These are phyloP conservation scores for Alternaria sp. DNA, from an alignment of 2,329 filamentous ascomycete species.

Conservation along the genomic window DNA sequence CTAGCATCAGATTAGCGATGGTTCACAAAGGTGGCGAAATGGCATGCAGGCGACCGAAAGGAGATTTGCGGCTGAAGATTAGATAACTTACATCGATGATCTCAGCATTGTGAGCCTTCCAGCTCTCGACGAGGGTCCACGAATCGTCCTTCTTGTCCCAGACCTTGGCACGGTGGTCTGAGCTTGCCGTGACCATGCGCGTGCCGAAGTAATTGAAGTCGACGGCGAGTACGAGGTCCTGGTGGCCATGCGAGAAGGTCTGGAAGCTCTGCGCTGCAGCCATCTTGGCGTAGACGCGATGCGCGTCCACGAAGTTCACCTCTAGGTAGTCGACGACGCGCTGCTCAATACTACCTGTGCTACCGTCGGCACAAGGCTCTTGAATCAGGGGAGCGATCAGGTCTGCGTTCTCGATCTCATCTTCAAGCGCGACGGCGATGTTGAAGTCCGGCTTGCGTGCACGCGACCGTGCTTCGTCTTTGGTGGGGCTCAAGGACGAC, in stretches of 20 bases:
- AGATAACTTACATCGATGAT: constrained; percentile 76
- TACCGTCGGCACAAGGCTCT: constrained; percentile 47
- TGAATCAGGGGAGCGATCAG: constrained; percentile 45
- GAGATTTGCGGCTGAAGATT: constrained; percentile 26
- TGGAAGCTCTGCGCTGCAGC: constrained; percentile 53
- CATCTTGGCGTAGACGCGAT: constrained; percentile 45
- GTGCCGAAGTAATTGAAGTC: constrained; percentile 94
- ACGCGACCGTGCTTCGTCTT: constrained; percentile 43
- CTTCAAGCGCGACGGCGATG: constrained; percentile 37
- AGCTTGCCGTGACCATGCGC: constrained; percentile 88
- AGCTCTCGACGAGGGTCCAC: constrained; percentile 86
- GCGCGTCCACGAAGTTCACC: constrained; percentile 39
- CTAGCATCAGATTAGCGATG: constrained; percentile 56
- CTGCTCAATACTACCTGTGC: constrained; percentile 33
- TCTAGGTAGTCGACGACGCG: constrained; percentile 40
- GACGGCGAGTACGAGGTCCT: constrained; percentile 82
- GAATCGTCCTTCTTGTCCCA: constrained; percentile 82
- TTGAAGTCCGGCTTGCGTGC: constrained; percentile 46
- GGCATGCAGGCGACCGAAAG: constrained; percentile 29
- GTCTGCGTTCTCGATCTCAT: constrained; percentile 45
- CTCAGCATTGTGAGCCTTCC: constrained; percentile 89
- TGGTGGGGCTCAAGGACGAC: constrained; percentile 49
- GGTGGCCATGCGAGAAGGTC: constrained; percentile 77
- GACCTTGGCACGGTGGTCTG: constrained; percentile 91
- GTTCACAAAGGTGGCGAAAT: constrained; percentile 25